Percentiles rank a stretch among this genome's conserved stretches.
phyloP scores from a whole-genome alignment of 176 grass and related monocot genomes.

The Cymbopogon citratus region DNA sequence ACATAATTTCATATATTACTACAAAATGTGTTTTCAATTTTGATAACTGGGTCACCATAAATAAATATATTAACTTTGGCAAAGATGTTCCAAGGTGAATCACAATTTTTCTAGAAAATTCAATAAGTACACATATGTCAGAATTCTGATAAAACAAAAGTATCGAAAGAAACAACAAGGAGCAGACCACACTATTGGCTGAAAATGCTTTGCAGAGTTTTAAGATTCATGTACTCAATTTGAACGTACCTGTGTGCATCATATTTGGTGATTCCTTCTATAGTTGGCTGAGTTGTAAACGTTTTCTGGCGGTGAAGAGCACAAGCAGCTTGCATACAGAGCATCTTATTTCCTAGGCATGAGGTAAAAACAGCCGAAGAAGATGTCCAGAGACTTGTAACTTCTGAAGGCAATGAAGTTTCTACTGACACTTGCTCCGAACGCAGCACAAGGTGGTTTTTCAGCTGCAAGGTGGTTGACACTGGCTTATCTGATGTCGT shows the following conservation, averaged over 20 bases:
- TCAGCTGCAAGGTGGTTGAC: background rate
- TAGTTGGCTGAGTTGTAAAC: background rate
- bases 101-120: background rate
- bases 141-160: background rate
- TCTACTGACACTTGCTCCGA: background rate
- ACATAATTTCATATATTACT: background rate
- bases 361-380: background rate
- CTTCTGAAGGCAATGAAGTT: background rate
- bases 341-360: background rate
- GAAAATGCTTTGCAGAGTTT: background rate
- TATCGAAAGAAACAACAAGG: background rate
- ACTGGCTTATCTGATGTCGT: background rate
- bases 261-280: background rate
- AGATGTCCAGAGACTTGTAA: conserved; percentile 1
- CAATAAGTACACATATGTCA: background rate
- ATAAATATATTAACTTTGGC: background rate
- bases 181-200: background rate
- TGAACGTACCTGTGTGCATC: background rate
- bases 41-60: background rate
- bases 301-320: conserved; percentile 31
- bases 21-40: background rate
- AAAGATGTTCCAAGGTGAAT: background rate
- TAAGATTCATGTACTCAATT: conserved; percentile 9
- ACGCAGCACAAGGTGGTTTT: background rate
- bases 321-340: conserved; percentile 27